Evolutionary conservation across 1,284 basidiomycete species (phyloP).

Genomic region (Rhodotorula sp.): DNA sequence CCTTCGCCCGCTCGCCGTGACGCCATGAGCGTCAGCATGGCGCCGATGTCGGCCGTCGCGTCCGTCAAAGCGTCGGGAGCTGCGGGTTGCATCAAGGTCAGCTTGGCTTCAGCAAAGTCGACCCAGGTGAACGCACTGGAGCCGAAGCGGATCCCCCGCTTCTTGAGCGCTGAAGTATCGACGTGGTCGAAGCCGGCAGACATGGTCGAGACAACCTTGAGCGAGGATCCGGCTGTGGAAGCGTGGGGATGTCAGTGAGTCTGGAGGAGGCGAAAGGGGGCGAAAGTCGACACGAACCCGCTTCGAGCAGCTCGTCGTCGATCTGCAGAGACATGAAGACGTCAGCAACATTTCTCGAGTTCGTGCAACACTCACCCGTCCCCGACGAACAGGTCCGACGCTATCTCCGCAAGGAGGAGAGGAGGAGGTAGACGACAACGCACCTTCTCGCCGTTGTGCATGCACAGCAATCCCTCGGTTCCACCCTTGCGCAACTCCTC

Average conservation of each 20-base stretch:
- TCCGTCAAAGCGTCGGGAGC: conserved; percentile 40
- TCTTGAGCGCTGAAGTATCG: conserved; percentile 63
- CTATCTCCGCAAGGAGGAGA: conserved; percentile 40
- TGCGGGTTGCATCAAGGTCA: not conserved
- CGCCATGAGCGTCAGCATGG: conserved; percentile 90
- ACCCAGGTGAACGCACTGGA: conserved; percentile 61
- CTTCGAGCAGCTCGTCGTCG: conserved; percentile 68
- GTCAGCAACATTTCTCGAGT: too few species aligned
- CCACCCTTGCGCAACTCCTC: conserved; percentile 61
- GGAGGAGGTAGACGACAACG: conserved; percentile 42
- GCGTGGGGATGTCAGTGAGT: not conserved
- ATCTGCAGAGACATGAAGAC: too few species aligned
- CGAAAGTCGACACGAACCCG: conserved; percentile 53
- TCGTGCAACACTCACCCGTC: too few species aligned
- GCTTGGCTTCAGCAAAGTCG: not conserved
- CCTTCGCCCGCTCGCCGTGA: conserved; percentile 67
- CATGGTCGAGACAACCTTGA: conserved; percentile 84
- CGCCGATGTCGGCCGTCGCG: conserved; percentile 76
- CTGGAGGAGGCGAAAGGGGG: not conserved
- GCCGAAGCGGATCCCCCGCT: conserved; percentile 70
- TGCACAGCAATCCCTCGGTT: conserved; percentile 65
- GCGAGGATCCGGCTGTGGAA: conserved; percentile 62
- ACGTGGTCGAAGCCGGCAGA: conserved; percentile 68
- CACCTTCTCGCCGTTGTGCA: conserved; percentile 66
- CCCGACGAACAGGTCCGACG: not conserved